Evolutionary conservation across 345 rosid species (phyloP), one percentile per base, ranked within the genome.

Genomic region (Lagerstroemia speciosa): DNA sequence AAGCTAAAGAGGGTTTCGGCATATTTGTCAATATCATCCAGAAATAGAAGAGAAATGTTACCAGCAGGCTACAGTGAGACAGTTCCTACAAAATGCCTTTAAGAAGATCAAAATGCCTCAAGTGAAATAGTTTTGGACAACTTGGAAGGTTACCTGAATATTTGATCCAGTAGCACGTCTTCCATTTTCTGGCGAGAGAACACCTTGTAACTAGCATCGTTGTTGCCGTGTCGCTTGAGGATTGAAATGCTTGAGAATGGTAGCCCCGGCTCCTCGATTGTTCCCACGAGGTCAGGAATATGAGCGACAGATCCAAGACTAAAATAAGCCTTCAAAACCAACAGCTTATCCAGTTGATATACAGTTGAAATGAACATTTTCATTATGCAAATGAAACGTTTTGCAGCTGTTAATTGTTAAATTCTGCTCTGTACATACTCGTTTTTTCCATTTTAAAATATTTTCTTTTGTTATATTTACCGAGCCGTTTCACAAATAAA

Each of bases 161-260:
- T 82, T 79, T 79, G 78, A 73, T 94, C 89, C 26, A 94, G 87
- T 43, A 94, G 78, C 33, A 79, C 68, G 72, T 91, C 99, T 57
- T 83, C 41, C 82, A 85, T 81, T 37, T 79, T 71, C 62, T 77
- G 55, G 4, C 95, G 87, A 0, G 95, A 84, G 84, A 94, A 94
- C 22, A 94, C 74, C 85, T 94, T 94, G 82, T 88, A 88, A 62
- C 84, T 78, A 72, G 68, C 69, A 66, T 94, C 97, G 33, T 82
- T 82, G 66, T 78, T 77, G 19, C 70, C 66, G 55, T 88, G 82
- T 48, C 69, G 81, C 86, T 76, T 82, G 46, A 94, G 93, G 58
- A 94, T 65, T 12, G 95, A 86, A 74, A 94, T 88, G 83, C 90
- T 67, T 17, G 93, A 84, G 83, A 94, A 91, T 48, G 96, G 99